Evolutionary conservation across 2,329 filamentous ascomycete species (phyloP).

Genomic region (Cercospora sp.): DNA sequence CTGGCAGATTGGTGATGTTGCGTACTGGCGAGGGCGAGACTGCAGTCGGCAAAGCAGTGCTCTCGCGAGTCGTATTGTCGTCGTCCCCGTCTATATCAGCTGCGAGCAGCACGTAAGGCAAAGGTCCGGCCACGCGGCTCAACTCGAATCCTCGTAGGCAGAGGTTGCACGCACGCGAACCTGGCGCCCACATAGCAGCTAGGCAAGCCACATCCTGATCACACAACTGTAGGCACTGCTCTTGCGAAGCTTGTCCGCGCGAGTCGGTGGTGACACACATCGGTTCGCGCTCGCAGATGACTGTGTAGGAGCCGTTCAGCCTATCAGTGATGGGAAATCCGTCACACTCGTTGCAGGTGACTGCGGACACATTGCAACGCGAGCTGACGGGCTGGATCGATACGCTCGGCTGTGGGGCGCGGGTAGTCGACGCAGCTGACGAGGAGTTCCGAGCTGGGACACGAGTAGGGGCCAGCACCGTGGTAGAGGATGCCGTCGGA

Average conservation of each 20-base stretch:
- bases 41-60: background rate
- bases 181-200: constrained; percentile 27
- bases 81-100: constrained; percentile 25
- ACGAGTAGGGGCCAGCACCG: background rate
- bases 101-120: constrained; percentile 24
- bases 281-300: constrained; percentile 28
- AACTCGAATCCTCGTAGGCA: constrained; percentile 29
- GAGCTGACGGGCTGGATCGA: constrained; percentile 24
- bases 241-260: constrained; percentile 21
- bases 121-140: constrained; percentile 5
- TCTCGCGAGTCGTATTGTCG: constrained; percentile 11
- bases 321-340: constrained; percentile 25
- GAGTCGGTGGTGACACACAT: constrained; percentile 25
- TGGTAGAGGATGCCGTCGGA: background rate
- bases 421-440: constrained; percentile 4
- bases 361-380: constrained; percentile 22
- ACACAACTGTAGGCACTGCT: constrained; percentile 29
- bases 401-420: constrained; percentile 13
- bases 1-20: constrained; percentile 24
- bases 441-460: constrained; percentile 9
- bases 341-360: constrained; percentile 31
- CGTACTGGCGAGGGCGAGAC: background rate
- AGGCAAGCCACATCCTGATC: constrained; percentile 31
- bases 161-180: constrained; percentile 23
- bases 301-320: constrained; percentile 30